These are phyloP conservation scores for Tilletia horrida DNA, from an alignment of 1,284 basidiomycete species.

Conservation along the genomic window DNA sequence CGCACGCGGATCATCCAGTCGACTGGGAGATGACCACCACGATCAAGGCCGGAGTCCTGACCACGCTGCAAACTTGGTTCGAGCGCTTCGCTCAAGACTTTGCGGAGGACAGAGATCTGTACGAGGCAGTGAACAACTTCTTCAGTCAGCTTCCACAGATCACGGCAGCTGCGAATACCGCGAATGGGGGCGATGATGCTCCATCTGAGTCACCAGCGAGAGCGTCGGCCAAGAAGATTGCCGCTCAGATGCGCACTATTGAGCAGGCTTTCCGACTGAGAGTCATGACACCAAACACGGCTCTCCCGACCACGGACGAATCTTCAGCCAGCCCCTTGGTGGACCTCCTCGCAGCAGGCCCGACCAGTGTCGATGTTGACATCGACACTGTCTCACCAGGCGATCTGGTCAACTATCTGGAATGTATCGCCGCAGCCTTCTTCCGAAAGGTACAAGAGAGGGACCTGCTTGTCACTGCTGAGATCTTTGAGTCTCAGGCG, in stretches of 20 bases:
- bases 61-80: slow-evolving; percentile 42
- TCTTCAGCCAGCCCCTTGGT: not conserved
- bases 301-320: slow-evolving; percentile 22
- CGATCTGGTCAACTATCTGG: slow-evolving; percentile 47
- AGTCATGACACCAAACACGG: slow-evolving; percentile 39
- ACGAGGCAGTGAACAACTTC: slow-evolving; percentile 37
- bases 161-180: not conserved
- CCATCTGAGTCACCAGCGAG: not conserved
- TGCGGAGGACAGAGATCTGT: slow-evolving; percentile 42
- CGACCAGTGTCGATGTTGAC: slow-evolving; percentile 30
- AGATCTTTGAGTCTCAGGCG: slow-evolving; percentile 42
- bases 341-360: not conserved
- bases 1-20: slow-evolving; percentile 33
- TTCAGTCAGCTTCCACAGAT: slow-evolving; percentile 17
- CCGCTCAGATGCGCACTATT: slow-evolving; percentile 33
- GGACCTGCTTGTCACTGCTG: slow-evolving; percentile 41
- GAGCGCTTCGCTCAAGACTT: slow-evolving; percentile 48
- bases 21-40: slow-evolving; percentile 44
- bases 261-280: slow-evolving; percentile 28
- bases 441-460: slow-evolving; percentile 46
- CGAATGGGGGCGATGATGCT: not conserved
- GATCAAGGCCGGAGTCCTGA: slow-evolving; percentile 43
- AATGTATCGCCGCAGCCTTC: slow-evolving; percentile 45
- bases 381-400: slow-evolving; percentile 34
- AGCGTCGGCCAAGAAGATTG: slow-evolving; percentile 22